phyloP scores from a whole-genome alignment of 208 protist species.

The Phytomonas sp. region DNA sequence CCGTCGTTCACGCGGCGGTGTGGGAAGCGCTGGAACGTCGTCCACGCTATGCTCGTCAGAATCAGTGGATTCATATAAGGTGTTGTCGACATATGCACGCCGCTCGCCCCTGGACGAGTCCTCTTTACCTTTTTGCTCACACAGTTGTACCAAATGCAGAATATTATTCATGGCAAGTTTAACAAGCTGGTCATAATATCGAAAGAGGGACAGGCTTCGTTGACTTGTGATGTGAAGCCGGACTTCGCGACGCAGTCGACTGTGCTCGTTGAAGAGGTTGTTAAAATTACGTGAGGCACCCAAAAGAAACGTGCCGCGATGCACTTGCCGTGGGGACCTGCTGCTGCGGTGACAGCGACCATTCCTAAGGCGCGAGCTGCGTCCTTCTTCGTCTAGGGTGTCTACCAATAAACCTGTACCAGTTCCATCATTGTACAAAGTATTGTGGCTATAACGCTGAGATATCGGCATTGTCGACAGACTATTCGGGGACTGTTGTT shows the following conservation, averaged over 20 bases:
- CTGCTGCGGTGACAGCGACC: background rate
- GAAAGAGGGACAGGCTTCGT: slow-evolving; percentile 53
- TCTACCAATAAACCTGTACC: background rate
- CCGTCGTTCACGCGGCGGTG: slow-evolving; percentile 11
- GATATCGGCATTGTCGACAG: background rate
- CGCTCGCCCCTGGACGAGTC: background rate
- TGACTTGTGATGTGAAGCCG: slow-evolving; percentile 65
- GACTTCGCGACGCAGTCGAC: slow-evolving; percentile 58
- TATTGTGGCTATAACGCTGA: background rate
- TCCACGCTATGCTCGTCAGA: background rate
- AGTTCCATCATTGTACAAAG: background rate
- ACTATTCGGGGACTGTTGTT: background rate
- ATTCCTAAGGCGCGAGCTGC: background rate
- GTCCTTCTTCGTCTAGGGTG: background rate
- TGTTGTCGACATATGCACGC: background rate
- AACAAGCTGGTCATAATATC: slow-evolving; percentile 53
- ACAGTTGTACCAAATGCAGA: slow-evolving; percentile 17
- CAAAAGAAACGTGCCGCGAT: background rate
- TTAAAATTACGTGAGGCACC: slow-evolving; percentile 7
- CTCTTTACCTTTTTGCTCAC: slow-evolving; percentile 1
- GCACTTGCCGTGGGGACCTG: background rate
- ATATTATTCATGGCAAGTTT: slow-evolving; percentile 21
- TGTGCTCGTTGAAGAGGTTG: slow-evolving; percentile 28
- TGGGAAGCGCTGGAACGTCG: background rate
- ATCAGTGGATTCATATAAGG: background rate